Evolutionary conservation across 768 basidiomycete genomes (phyloP).

Genomic region (Leccinum uliginosum): DNA sequence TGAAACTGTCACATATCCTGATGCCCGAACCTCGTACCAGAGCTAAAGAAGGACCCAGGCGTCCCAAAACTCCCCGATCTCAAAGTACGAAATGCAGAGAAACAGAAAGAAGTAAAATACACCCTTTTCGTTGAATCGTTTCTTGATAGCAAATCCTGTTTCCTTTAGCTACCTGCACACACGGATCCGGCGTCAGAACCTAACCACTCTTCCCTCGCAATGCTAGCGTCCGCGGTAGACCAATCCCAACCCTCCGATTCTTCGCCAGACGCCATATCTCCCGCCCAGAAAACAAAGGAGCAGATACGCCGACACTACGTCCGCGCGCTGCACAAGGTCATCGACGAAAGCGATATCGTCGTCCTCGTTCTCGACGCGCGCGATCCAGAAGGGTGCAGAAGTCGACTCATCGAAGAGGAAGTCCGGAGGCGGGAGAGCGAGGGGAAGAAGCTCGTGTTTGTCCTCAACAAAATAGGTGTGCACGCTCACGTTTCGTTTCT

Average conservation of each 20-base stretch:
- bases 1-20: neutral
- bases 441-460: slow-evolving; percentile 89
- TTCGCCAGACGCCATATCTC: slow-evolving; percentile 28
- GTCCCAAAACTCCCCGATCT: slow-evolving; percentile 77
- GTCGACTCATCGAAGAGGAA: slow-evolving; percentile 91
- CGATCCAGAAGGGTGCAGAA: slow-evolving; percentile 92
- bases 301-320: slow-evolving; percentile 72
- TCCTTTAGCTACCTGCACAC: slow-evolving; percentile 23
- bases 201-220: slow-evolving; percentile 58
- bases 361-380: slow-evolving; percentile 89
- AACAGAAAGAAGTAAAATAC: slow-evolving; percentile 36
- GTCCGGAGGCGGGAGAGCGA: slow-evolving; percentile 79
- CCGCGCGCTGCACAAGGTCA: slow-evolving; percentile 82
- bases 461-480: slow-evolving; percentile 93
- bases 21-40: slow-evolving; percentile 35
- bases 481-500: neutral
- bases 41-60: slow-evolving; percentile 86
- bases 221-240: slow-evolving; percentile 37
- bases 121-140: neutral
- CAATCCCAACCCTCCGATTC: slow-evolving; percentile 9
- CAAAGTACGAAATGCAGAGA: slow-evolving; percentile 54
- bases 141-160: too few relatives aligned
- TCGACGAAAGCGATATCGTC: slow-evolving; percentile 89
- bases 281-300: slow-evolving; percentile 53
- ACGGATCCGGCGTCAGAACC: slow-evolving; percentile 62